phyloP scores from a whole-genome alignment of 23 red algal species.

The Porphyridium purpureum region DNA sequence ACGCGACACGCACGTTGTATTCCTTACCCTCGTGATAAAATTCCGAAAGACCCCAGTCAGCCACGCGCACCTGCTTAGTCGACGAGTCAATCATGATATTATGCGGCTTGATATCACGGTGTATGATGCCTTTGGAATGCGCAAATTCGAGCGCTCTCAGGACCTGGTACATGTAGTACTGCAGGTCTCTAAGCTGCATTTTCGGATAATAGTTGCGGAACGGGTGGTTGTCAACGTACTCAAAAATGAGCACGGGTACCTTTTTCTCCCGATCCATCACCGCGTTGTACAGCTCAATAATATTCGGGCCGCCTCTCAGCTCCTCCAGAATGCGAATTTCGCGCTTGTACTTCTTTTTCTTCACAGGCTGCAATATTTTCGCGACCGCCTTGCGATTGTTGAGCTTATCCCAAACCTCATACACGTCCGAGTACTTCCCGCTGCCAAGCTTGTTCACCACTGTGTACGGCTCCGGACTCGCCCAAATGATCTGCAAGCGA shows the following conservation, averaged over 20 bases:
- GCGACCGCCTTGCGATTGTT: slow-evolving; percentile 58
- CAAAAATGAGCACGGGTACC: slow-evolving; percentile 86
- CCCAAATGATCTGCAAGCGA: too few relatives aligned
- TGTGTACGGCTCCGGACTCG: slow-evolving; percentile 81
- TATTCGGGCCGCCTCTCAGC: slow-evolving; percentile 81
- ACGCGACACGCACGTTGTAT: slow-evolving; percentile 99
- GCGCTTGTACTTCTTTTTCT: slow-evolving; percentile 99
- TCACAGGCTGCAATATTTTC: slow-evolving; percentile 94
- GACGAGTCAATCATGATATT: slow-evolving; percentile 90
- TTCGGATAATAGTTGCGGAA: slow-evolving; percentile 92
- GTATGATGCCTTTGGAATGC: slow-evolving; percentile 93
- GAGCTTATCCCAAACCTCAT: slow-evolving; percentile 54
- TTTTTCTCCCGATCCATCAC: slow-evolving; percentile 74
- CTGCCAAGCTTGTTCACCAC: slow-evolving; percentile 86
- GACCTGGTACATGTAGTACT: slow-evolving; percentile 92
- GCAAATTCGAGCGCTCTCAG: slow-evolving; percentile 87
- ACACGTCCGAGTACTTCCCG: slow-evolving; percentile 94
- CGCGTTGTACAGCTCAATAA: slow-evolving; percentile 70
- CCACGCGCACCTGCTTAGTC: slow-evolving; percentile 51
- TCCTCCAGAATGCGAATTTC: slow-evolving; percentile 92
- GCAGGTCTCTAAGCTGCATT: slow-evolving; percentile 55
- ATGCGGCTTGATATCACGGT: slow-evolving; percentile 98
- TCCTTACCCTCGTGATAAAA: slow-evolving; percentile 88
- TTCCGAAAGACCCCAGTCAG: slow-evolving; percentile 98
- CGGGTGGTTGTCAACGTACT: slow-evolving; percentile 84